Evolutionary conservation across 2,329 filamentous ascomycete species (phyloP), one percentile per base, ranked within the genome.

Genomic region (Albophoma yamanashiensis): DNA sequence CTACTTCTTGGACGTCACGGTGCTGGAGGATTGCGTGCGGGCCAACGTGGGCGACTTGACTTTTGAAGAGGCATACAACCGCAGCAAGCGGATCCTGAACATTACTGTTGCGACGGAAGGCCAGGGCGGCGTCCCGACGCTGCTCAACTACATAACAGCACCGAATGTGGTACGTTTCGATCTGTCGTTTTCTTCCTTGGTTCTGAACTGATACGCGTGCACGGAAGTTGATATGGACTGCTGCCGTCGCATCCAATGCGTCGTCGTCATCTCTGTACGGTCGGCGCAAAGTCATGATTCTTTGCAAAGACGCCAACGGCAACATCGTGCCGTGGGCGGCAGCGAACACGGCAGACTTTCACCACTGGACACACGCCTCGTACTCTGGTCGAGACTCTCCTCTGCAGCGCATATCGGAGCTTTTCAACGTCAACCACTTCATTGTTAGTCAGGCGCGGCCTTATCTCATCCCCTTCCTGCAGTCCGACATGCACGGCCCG

Each of bases 371-470:
- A 6, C 80, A 84, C 61, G 81, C 82, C 25, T 83, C 81, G 8
- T 86, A 88, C 71, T 80, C 81, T 50, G 86, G 89, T 63, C 84
- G 84, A 50, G 86, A 83, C 67, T 81, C 81, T 0, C 82, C 82
- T 2, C 80, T 94, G 1, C 81, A 85, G 59, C 84, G 90, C 45
- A 86, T 94, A 38, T 85, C 88, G 8, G 89, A 93, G 74, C 82
- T 93, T 14, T 94, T 94, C 80, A 95, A 95, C 70, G 90, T 95
- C 58, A 95, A 96, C 70, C 92, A 97, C 76, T 97, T 95, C 75
- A 91, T 97, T 64, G 86, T 97, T 65, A 94, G 89, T 64, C 93
- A 97, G 76, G 92, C 93, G 0, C 83, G 92, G 3, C 93, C 93
- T 0, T 96, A 96, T 72, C 79, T 96, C 20, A 87, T 93, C 36